Evolutionary conservation across 2,329 filamentous ascomycete genomes (phyloP).

Genomic region (Davidsoniella neocaledoniae): DNA sequence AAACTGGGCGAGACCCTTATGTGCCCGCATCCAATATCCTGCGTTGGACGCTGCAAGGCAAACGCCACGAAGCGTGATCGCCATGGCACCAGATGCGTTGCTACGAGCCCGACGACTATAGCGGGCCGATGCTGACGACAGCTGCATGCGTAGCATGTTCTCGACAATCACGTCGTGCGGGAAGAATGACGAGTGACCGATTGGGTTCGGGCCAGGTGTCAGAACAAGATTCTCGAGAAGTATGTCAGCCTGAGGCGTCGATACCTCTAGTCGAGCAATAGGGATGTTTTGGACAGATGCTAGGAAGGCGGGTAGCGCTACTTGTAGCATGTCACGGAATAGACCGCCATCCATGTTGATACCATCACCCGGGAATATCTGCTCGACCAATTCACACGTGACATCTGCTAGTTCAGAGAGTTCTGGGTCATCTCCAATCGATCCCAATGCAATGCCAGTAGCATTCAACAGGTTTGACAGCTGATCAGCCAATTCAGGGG

Average conservation of each 20-base stretch:
- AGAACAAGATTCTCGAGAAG: slow-evolving; percentile 81
- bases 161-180: slow-evolving; percentile 65
- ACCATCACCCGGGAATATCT: slow-evolving; percentile 49
- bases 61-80: slow-evolving; percentile 56
- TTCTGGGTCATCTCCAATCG: slow-evolving; percentile 55
- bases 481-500: slow-evolving; percentile 19
- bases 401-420: slow-evolving; percentile 53
- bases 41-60: slow-evolving; percentile 74
- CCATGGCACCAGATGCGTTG: slow-evolving; percentile 43
- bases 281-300: slow-evolving; percentile 72
- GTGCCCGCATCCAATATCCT: slow-evolving; percentile 75
- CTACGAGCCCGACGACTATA: slow-evolving; percentile 28
- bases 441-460: slow-evolving; percentile 33
- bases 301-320: slow-evolving; percentile 65
- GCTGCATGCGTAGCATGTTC: slow-evolving; percentile 74
- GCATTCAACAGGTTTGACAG: slow-evolving; percentile 3
- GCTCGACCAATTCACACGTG: slow-evolving; percentile 46
- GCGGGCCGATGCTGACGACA: not conserved
- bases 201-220: slow-evolving; percentile 59
- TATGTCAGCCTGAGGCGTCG: slow-evolving; percentile 67
- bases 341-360: slow-evolving; percentile 47
- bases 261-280: slow-evolving; percentile 77
- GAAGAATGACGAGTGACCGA: slow-evolving; percentile 77
- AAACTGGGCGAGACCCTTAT: slow-evolving; percentile 57
- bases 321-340: slow-evolving; percentile 56